Base-by-base conservation (phyloP, 192 early-diverging fungal genomes). In the Diversispora epigaea region DNA sequence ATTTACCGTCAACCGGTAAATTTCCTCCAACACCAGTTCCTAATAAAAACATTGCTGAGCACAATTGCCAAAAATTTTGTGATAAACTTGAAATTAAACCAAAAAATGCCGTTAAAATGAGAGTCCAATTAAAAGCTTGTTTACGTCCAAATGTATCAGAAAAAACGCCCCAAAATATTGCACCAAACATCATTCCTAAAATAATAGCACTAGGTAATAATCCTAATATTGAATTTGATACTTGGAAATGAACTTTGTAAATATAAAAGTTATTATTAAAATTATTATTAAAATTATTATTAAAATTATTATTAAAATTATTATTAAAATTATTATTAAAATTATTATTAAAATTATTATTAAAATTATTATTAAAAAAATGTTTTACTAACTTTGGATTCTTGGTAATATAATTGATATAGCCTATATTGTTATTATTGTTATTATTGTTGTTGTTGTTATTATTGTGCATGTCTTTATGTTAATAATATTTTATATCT, bases 121-220 rank as follows among this genome's bases (percentile, higher is more conserved):
- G 82, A 3, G 94, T 96, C 77, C 86, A 86, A 57, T 86, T 88
- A 71, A 93, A 96, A 1, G 93, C 90, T 44, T 86, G 77, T 55
- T 89, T 85, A 39, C 94, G 91, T 9, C 94, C 94, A 73, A 86
- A 81, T 17, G 82, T 76, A 74, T 96, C 94, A 6, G 89, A 86
- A 14, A 90, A 77, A 14, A 83, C 84, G 7, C 94, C 94, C 94
- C 94, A 96, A 68, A 93, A 84, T 40, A 91, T 84, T 9, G 93
- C 91, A 0, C 93, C 94, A 77, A 93, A 81, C 87, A 92, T 93
- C 85, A 93, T 89, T 4, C 94, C 94, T 41, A 87, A 82, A 50
- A 92, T 91, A 64, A 91, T 84, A 40, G 89, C 82, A 62, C 89
- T 93, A 1, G 88, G 89, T 54, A 92, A 75, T 4, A 88, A 81